Conservation (phyloP, 2,329 filamentous ascomycete genomes). For the Cercospora janseana region DNA sequence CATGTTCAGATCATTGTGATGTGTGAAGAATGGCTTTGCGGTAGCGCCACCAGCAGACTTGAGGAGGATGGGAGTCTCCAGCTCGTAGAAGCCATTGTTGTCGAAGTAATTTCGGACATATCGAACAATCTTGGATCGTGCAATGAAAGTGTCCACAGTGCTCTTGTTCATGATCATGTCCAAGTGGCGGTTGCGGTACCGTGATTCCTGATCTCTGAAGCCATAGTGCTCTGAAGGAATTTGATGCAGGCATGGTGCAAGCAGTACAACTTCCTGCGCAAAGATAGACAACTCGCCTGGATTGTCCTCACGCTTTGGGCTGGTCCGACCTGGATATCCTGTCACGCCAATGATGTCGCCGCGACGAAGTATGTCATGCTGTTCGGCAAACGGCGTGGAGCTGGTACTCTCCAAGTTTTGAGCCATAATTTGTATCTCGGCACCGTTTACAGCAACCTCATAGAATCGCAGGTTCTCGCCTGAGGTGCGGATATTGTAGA, state of each 20-base stretch:
- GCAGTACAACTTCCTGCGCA: conserved; percentile 77
- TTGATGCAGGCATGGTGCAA: conserved; percentile 89
- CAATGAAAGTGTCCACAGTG: conserved; percentile 78
- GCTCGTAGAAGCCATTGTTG: conserved; percentile 79
- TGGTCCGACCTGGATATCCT: conserved; percentile 79
- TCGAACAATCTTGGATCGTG: conserved; percentile 80
- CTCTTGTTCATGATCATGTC: conserved; percentile 96
- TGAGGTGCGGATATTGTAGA: conserved; percentile 81
- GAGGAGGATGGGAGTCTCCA: conserved; percentile 98
- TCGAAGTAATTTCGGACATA: conserved; percentile 91
- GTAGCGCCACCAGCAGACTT: conserved; percentile 93
- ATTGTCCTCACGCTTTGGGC: conserved; percentile 72
- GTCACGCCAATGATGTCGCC: conserved; percentile 91
- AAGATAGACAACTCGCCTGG: conserved; percentile 88
- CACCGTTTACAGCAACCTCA: conserved; percentile 72
- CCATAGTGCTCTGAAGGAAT: conserved; percentile 88
- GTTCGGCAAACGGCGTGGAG: conserved; percentile 71
- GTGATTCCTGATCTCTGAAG: conserved; percentile 91
- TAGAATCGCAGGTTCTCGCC: conserved; percentile 90
- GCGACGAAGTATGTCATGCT: conserved; percentile 84
- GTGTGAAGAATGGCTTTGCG: conserved; percentile 88
- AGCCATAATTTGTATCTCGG: conserved; percentile 87
- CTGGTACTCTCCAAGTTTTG: conserved; percentile 75
- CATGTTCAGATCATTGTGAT: conserved; percentile 95
- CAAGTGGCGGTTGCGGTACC: conserved; percentile 88